Percentiles rank a stretch among this genome's conserved stretches.
phyloP scores from a whole-genome alignment of 139 green algal genomes.

The Dunaliella sp. region DNA sequence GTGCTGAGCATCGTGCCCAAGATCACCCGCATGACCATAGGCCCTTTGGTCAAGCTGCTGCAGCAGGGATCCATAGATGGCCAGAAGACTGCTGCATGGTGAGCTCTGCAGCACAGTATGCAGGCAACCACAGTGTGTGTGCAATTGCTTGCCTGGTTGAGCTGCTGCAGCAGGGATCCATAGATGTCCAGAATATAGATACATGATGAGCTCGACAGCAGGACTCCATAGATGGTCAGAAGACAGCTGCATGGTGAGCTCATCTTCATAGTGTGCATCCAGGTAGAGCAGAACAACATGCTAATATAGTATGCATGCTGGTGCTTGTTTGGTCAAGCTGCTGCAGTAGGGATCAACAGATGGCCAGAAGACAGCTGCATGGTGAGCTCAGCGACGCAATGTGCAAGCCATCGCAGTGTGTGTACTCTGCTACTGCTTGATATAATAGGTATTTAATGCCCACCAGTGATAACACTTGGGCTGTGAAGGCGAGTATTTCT shows the following conservation, averaged over 20 bases:
- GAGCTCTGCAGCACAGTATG: neutral
- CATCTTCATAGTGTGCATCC: too few relatives aligned
- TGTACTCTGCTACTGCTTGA: too few relatives aligned
- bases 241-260: conserved; percentile 2
- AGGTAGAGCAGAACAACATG: too few relatives aligned
- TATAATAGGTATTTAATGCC: too few relatives aligned
- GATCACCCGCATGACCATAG: neutral
- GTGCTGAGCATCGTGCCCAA: conserved; percentile 2
- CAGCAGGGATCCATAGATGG: neutral
- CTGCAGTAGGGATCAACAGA: neutral
- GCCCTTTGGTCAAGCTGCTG: conserved; percentile 1
- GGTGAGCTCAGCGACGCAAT: too few relatives aligned
- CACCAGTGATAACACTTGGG: too few relatives aligned
- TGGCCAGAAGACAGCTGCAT: neutral
- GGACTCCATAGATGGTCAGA: neutral
- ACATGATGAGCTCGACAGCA: conserved; percentile 1
- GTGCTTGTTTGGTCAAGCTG: too few relatives aligned
- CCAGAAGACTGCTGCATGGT: conserved; percentile 3
- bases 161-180: neutral
- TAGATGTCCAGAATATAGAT: neutral
- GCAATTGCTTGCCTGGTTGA: too few relatives aligned
- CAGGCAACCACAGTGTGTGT: too few relatives aligned
- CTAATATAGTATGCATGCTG: too few relatives aligned
- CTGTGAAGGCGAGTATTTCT: too few relatives aligned
- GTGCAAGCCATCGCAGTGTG: too few relatives aligned